phyloP scores from a whole-genome alignment of 345 rosid species.

The Rhodamnia rubescens region DNA sequence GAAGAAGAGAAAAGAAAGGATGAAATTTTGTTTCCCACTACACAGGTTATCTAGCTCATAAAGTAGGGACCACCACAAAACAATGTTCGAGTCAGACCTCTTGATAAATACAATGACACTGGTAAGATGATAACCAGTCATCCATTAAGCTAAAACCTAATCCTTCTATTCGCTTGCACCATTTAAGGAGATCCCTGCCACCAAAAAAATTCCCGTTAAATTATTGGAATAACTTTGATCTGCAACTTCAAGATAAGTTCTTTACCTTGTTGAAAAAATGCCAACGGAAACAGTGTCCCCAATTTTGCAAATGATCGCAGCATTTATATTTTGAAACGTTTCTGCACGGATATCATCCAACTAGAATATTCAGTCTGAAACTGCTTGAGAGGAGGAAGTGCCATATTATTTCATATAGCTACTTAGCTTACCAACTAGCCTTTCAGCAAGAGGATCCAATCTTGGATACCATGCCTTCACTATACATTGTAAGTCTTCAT shows the following conservation, averaged over 20 bases:
- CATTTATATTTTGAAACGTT: conserved; percentile 47
- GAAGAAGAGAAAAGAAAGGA: conserved; percentile 7
- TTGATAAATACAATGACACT: conserved; percentile 43
- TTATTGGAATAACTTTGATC: not conserved
- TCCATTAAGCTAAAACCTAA: conserved; percentile 7
- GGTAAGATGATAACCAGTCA: conserved; percentile 30
- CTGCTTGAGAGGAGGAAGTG: not conserved
- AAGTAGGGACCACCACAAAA: not conserved
- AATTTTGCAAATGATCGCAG: conserved; percentile 14
- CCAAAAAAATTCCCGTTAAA: not conserved
- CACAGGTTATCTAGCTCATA: not conserved
- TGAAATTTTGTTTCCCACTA: not conserved
- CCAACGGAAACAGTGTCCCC: conserved; percentile 23
- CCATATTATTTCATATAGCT: not conserved
- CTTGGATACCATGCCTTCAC: conserved; percentile 55
- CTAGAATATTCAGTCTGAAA: not conserved
- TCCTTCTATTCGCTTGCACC: conserved; percentile 74
- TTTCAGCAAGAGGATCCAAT: conserved; percentile 46
- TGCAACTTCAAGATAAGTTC: not conserved
- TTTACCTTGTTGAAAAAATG: conserved; percentile 70
- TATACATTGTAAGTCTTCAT: conserved; percentile 48
- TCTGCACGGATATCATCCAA: conserved; percentile 22
- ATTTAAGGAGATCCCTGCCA: conserved; percentile 88
- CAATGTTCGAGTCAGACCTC: conserved; percentile 39
- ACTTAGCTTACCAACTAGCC: conserved; percentile 54